These are phyloP conservation scores for Brassica nigra DNA, from an alignment of 345 rosid genomes.

Conservation along the genomic window DNA sequence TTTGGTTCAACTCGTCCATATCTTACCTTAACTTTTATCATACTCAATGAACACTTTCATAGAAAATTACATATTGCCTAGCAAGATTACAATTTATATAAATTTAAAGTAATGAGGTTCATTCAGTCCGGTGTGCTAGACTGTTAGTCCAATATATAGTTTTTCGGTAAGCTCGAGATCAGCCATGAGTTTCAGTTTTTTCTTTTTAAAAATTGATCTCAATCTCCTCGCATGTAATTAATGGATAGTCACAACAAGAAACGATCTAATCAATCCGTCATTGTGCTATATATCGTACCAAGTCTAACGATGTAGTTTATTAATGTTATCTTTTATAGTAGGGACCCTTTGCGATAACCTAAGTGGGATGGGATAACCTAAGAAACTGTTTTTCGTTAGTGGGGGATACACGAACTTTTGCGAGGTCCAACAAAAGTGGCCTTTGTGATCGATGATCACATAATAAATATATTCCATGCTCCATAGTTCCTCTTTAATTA, in stretches of 20 bases:
- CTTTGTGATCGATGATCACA: neutral
- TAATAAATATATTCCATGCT: neutral
- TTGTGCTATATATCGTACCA: neutral
- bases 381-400: neutral
- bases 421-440: neutral
- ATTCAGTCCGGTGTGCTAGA: neutral
- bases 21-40: neutral
- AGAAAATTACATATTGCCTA: neutral
- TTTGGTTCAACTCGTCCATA: neutral
- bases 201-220: neutral
- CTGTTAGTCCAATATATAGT: neutral
- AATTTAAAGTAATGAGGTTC: neutral
- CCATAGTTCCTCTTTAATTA: neutral
- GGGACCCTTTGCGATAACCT: neutral
- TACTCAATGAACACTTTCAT: neutral
- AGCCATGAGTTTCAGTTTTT: neutral
- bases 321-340: neutral
- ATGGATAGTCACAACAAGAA: neutral
- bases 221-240: neutral
- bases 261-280: neutral
- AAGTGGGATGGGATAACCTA: constrained; percentile 10
- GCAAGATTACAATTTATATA: neutral
- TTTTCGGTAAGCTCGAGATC: neutral
- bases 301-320: constrained; percentile 7
- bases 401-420: constrained; percentile 6